Evolutionary conservation across 768 basidiomycete genomes (phyloP).

Genomic region (Termitomyces sp.): DNA sequence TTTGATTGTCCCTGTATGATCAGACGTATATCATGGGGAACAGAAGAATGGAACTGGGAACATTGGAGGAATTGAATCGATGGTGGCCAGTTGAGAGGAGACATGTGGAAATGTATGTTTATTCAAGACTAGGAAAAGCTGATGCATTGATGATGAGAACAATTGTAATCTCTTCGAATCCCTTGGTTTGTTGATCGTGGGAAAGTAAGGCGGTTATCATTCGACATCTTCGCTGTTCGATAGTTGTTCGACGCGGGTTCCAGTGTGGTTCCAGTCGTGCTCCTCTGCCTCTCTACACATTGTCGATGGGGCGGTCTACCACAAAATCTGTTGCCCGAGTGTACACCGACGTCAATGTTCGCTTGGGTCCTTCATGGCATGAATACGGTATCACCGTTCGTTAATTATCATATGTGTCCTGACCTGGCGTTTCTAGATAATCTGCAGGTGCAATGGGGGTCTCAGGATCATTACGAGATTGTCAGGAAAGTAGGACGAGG

Average conservation of each 20-base stretch:
- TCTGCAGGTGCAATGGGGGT: conserved; percentile 95
- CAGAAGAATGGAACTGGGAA: conserved; percentile 52
- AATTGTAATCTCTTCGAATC: background rate
- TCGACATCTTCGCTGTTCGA: conserved; percentile 8
- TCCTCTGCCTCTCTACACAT: conserved; percentile 4
- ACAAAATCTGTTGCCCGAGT: conserved; percentile 81
- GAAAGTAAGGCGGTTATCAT: conserved; percentile 18
- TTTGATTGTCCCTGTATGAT: conserved; percentile 26
- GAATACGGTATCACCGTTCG: conserved; percentile 72
- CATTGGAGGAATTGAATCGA: conserved; percentile 48
- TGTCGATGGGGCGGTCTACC: conserved; percentile 62
- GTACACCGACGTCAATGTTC: conserved; percentile 84
- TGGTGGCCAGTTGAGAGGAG: conserved; percentile 31
- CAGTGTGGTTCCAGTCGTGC: conserved; percentile 7
- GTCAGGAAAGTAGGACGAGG: conserved; percentile 94
- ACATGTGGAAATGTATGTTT: background rate
- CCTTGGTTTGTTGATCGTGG: conserved; percentile 16
- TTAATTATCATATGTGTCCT: conserved; percentile 12
- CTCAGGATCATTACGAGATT: conserved; percentile 97
- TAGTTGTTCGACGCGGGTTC: too few relatives aligned
- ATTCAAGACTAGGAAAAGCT: background rate
- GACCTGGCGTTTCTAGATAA: conserved; percentile 56
- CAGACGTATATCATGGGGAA: conserved; percentile 35
- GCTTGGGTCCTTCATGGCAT: conserved; percentile 87
- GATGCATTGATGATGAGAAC: too few relatives aligned